Percentiles rank a stretch among this genome's conserved stretches.
These are phyloP conservation scores for Artemisia tridentata DNA, from an alignment of 129 eudicot species.

Conservation along the genomic window DNA sequence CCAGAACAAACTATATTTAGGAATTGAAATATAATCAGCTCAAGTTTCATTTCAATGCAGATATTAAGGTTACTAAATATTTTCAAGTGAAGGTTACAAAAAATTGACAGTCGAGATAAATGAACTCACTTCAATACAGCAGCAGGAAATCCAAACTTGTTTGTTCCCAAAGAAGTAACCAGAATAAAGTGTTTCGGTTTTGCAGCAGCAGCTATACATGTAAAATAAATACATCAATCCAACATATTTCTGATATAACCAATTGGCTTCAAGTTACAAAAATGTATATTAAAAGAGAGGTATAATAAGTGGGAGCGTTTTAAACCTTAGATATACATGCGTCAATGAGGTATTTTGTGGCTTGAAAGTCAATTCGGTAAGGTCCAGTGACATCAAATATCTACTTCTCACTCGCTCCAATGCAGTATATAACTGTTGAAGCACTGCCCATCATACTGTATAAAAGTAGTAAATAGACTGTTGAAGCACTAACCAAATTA, in stretches of 20 bases:
- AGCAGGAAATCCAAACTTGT: conserved; percentile 96
- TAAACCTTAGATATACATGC: conserved; percentile 62
- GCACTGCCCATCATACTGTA: conserved; percentile 78
- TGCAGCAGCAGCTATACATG: conserved; percentile 73
- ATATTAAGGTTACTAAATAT: conserved; percentile 14
- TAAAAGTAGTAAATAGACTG: too few relatives aligned
- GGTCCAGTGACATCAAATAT: conserved; percentile 91
- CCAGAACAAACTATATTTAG: conserved; percentile 75
- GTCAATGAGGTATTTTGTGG: conserved; percentile 87
- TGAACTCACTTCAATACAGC: conserved; percentile 84
- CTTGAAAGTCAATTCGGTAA: conserved; percentile 84
- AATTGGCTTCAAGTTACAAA: neutral
- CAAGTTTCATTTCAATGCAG: conserved; percentile 18
- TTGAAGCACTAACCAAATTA: too few relatives aligned
- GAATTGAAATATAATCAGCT: conserved; percentile 17
- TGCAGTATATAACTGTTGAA: conserved; percentile 81
- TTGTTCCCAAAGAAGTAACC: conserved; percentile 92
- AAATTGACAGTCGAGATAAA: neutral
- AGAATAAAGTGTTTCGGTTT: conserved; percentile 79
- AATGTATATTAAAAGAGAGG: neutral
- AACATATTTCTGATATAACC: conserved; percentile 17
- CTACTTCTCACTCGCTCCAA: conserved; percentile 98
- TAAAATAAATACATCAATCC: conserved; percentile 13
- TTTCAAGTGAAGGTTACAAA: neutral
- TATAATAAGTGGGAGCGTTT: neutral